Base-by-base conservation (phyloP, 345 rosid species). In the Melaleuca alternifolia region DNA sequence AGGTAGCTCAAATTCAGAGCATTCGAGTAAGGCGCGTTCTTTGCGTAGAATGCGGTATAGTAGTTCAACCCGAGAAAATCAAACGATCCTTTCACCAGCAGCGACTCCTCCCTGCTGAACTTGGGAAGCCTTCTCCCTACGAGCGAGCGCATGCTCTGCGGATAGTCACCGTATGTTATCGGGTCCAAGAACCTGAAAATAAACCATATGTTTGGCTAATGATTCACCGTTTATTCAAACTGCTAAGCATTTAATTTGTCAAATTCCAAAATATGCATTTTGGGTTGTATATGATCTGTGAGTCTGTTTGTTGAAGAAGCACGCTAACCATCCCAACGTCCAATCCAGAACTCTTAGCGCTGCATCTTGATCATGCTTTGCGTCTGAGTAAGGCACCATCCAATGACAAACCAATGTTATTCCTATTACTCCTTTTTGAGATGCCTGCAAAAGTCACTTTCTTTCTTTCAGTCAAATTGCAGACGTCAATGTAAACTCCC, bases 21-120 rank as follows among this genome's bases (percentile, higher is more conserved):
- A 10, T 37, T 57, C 2, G 52, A 75, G 1, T 83, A 54, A 48
- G 14, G 89, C 6, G 88, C 85, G 33, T 75, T 53, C 23, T 10
- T 61, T 9, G 86, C 88, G 2, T 86, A 86, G 41, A 37, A 12
- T 3, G 89, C n/a, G 15, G 89, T 88, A 61, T 86, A 88, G 82
- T 88, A 88, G 86, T 88, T 88, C 16, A 88, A n/a, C 10, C 89
- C 86, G 26, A 88, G 75, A 54, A 86, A 88, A 56, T 86, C 89
- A 15, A 76, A 65, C 23, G 89, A 88, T 6, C 89, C 89, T 26
- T 86, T 83, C 23, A 88, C 4, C n/a, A 21, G 46, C 44, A 14
- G 51, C 10, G 87, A 88, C 44, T 88, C 82, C 76, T 86, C 86
- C 4, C 84, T 23, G 3, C 88, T 83, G 53, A 88, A 88, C 48